Conservation (phyloP, 192 early-diverging fungal genomes). For the Coemansia sp. region DNA sequence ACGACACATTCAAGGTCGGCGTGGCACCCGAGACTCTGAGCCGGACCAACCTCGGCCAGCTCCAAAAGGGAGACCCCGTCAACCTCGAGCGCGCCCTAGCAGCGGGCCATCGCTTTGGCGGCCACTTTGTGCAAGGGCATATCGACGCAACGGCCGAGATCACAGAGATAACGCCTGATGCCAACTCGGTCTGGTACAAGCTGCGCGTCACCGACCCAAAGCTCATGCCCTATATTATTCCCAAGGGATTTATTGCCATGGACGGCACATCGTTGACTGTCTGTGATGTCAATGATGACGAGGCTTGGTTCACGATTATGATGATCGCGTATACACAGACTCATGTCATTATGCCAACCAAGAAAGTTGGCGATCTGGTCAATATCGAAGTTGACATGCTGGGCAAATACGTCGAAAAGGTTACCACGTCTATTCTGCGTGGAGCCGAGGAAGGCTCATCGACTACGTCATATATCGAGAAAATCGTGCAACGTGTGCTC, state of each 20-base stretch:
- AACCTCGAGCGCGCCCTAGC: slow-evolving; percentile 96
- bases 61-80: slow-evolving; percentile 74
- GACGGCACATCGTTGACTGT: slow-evolving; percentile 97
- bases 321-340: slow-evolving; percentile 92
- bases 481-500: slow-evolving; percentile 45
- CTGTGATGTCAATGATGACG: slow-evolving; percentile 77
- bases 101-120: slow-evolving; percentile 87
- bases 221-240: slow-evolving; percentile 82
- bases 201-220: slow-evolving; percentile 64
- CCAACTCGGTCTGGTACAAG: slow-evolving; percentile 80
- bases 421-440: slow-evolving; percentile 63
- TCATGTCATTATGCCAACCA: slow-evolving; percentile 78
- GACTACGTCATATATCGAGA: slow-evolving; percentile 39
- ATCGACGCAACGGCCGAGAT: slow-evolving; percentile 87
- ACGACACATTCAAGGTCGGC: slow-evolving; percentile 85
- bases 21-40: slow-evolving; percentile 92
- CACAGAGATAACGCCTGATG: slow-evolving; percentile 76
- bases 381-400: slow-evolving; percentile 99
- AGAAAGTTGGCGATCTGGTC: slow-evolving; percentile 73
- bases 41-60: slow-evolving; percentile 87
- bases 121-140: slow-evolving; percentile 98
- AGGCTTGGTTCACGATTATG: slow-evolving; percentile 88
- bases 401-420: slow-evolving; percentile 92
- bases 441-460: slow-evolving; percentile 13
- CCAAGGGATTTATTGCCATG: slow-evolving; percentile 93